Base-by-base conservation (phyloP, 768 basidiomycete genomes). In the Leucosporidium creatinivorum region DNA sequence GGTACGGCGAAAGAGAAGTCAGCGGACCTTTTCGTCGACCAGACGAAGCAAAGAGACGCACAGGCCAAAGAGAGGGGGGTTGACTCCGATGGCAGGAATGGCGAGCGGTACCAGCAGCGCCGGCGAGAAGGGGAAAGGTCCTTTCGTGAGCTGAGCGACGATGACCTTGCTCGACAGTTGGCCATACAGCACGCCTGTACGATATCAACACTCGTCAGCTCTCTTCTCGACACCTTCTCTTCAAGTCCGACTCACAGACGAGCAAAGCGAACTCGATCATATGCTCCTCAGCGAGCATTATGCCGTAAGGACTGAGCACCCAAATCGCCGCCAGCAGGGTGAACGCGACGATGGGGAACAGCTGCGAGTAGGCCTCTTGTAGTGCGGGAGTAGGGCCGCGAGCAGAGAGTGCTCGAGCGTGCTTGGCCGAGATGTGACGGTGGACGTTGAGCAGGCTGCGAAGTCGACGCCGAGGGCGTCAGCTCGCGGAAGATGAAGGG, bases 131-230 rank as follows among this genome's bases (percentile, higher is more conserved):
- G 67, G 67, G 52, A 67, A 70, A 23, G 54, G 44, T 7, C 65
- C 65, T 18, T 54, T n/a, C 8, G 69, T 70, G 4, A 70, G 50
- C 30, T 70, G 69, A 4, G 69, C 69, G 54, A 70, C 50, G 59
- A 70, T 70, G 62, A 70, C 64, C 47, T 70, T 70, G 57, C 55
- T 60, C 15, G 62, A 63, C 4, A 70, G 54, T n/a, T 70, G 65
- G 21, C 69, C 69, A 39, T 55, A 70, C 21, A 67, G 56, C 57
- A 70, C 67, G 55, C 65, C 68, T 69, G 57, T 4, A 0, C 28
- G 2, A 26, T 18, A 31, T 1, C 55, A 15, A 39, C 25, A 5
- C 1, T 4, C 13, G 19, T 26, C 48, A 56, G 49, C 39, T 1
- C 15, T 26, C 64, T 21, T 0, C 17, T 10, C 28, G 4, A n/a